Conservation (phyloP, 176 grass and related monocot genomes). For the Cenchrus fungigraminus region DNA sequence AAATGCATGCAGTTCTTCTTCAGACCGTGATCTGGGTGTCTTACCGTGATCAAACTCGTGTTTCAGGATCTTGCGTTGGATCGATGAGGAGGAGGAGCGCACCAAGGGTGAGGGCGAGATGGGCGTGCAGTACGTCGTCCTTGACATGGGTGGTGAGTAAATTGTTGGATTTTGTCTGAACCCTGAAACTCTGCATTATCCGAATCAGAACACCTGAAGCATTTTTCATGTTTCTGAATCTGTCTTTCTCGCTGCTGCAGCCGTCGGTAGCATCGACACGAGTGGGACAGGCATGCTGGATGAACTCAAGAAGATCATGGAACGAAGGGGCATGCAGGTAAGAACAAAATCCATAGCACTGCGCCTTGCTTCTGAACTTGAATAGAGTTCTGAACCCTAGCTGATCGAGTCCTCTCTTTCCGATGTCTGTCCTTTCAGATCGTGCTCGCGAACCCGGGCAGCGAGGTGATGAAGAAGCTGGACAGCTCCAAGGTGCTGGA, state of each 20-base stretch:
- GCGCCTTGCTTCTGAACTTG: background rate
- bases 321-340: constrained; percentile 78
- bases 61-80: constrained; percentile 77
- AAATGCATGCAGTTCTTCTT: background rate
- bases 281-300: constrained; percentile 92
- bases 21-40: too few species aligned
- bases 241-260: constrained; percentile 32
- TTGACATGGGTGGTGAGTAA: constrained; percentile 83
- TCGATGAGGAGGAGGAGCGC: constrained; percentile 86
- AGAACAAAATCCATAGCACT: background rate
- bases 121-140: constrained; percentile 70
- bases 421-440: constrained; percentile 49
- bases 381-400: background rate
- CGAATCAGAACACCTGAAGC: background rate
- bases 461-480: constrained; percentile 96
- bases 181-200: constrained; percentile 18
- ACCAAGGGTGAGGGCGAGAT: constrained; percentile 55
- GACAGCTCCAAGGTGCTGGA: constrained; percentile 79
- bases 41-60: background rate
- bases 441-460: constrained; percentile 83
- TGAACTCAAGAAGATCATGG: constrained; percentile 70
- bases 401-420: background rate
- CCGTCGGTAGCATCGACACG: constrained; percentile 87
- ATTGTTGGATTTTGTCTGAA: background rate
- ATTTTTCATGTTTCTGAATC: background rate